Evolutionary conservation across 192 early-diverging fungal genomes (phyloP), one percentile per base, ranked within the genome.

Genomic region (Kappamyces sp.): DNA sequence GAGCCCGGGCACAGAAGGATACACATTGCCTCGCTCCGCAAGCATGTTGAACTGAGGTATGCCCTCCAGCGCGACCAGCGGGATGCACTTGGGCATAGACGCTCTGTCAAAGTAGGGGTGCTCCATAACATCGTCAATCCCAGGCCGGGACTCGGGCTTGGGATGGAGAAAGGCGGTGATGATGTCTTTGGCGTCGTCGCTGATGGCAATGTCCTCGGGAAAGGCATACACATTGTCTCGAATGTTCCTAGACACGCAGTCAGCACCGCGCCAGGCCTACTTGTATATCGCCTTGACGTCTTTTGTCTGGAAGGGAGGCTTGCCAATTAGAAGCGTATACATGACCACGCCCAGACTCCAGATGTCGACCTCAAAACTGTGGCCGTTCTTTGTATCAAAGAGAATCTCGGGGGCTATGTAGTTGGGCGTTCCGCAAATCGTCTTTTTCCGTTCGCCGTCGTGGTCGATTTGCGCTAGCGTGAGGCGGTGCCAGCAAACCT

Each of bases 341-440:
- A 84, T 88, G 46, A 58, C 55, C 4, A 58, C 35, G 36, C 49
- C 49, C 2, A 92, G 60, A 2, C 89, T 88, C 96, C 96, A 99
- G 64, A 95, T 85, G 55, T 99, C 96, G 6, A 88, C 96, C 66
- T 92, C 90, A 63, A 84, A 92, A 50, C 89, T 89, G 67, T 99
- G 94, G 5, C 94, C 93, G 1, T 82, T 73, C 58, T 75, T 69
- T 35, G 74, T 70, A 55, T 85, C 87, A 65, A 88, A 88, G 32
- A 97, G 73, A 31, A 99, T 85, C 66, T 99, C 96, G 0, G 96
- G 96, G 1, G 96, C 96, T 63, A 99, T 87, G 65, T 97, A 99
- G 59, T 96, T 96, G 2, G 94, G 96, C 5, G 96, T 99, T 8
- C 96, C 96, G 57, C 94, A 87, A 61, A 97, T 91, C 1, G 93